These are phyloP conservation scores for Pezicula radicicola DNA, from an alignment of 2,329 filamentous ascomycete genomes.

Conservation along the genomic window DNA sequence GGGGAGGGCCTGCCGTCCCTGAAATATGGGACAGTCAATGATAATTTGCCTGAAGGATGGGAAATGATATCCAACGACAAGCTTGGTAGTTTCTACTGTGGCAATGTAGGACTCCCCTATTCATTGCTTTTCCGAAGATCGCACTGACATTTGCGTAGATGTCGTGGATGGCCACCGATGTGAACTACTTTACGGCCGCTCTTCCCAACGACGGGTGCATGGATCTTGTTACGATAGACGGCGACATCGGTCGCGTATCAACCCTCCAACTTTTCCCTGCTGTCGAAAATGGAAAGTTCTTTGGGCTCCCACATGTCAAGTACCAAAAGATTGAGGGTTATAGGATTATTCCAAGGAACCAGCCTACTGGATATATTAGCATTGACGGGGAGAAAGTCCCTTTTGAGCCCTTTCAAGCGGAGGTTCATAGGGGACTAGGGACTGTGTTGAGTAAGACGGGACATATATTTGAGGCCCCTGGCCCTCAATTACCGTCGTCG, in stretches of 20 bases:
- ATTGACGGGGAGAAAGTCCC: constrained; percentile 86
- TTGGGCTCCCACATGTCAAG: constrained; percentile 70
- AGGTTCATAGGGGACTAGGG: constrained; percentile 76
- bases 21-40: constrained; percentile 72
- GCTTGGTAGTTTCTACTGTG: constrained; percentile 86
- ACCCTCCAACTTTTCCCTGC: constrained; percentile 66
- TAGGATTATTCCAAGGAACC: constrained; percentile 69
- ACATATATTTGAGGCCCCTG: not conserved
- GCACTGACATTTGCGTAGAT: constrained; percentile 47
- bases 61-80: constrained; percentile 66
- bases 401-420: constrained; percentile 84
- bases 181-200: constrained; percentile 82
- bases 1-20: constrained; percentile 61
- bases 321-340: constrained; percentile 83
- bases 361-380: constrained; percentile 76
- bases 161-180: constrained; percentile 80
- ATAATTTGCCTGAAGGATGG: constrained; percentile 74
- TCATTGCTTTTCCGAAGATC: not conserved
- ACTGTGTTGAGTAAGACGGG: constrained; percentile 69
- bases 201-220: constrained; percentile 78
- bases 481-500: not conserved
- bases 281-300: constrained; percentile 69
- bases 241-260: constrained; percentile 63
- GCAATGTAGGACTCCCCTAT: constrained; percentile 61
- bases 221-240: constrained; percentile 77